Evolutionary conservation across 2,329 filamentous ascomycete genomes (phyloP).

Genomic region (Leptographium lundbergii): DNA sequence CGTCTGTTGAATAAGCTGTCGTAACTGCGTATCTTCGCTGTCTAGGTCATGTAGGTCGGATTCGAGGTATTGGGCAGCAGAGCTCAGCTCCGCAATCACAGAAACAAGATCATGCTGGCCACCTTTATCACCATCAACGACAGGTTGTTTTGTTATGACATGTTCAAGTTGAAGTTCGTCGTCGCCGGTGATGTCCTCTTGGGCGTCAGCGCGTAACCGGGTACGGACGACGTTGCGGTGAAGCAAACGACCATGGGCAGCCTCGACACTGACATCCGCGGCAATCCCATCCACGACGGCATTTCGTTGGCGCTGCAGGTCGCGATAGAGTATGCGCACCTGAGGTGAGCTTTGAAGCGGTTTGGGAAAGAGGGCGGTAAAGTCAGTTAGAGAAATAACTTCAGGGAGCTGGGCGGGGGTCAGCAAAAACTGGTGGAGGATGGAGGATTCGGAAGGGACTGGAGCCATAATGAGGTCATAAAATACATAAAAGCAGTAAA

Average conservation of each 20-base stretch:
- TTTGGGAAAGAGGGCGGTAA: slow-evolving; percentile 64
- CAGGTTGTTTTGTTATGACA: slow-evolving; percentile 22
- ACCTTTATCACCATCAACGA: not conserved
- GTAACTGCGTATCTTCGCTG: slow-evolving; percentile 46
- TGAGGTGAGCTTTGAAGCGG: slow-evolving; percentile 52
- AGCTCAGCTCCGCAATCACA: slow-evolving; percentile 57
- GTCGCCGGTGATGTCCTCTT: slow-evolving; percentile 47
- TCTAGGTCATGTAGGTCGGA: slow-evolving; percentile 54
- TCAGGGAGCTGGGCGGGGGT: slow-evolving; percentile 61
- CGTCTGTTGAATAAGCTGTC: slow-evolving; percentile 49
- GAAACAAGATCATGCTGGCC: slow-evolving; percentile 35
- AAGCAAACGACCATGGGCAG: slow-evolving; percentile 42
- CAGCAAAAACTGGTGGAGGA: slow-evolving; percentile 68
- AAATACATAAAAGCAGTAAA: not conserved
- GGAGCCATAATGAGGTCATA: slow-evolving; percentile 44
- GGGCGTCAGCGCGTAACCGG: slow-evolving; percentile 34
- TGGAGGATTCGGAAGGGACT: slow-evolving; percentile 48
- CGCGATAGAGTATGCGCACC: slow-evolving; percentile 60
- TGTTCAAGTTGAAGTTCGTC: slow-evolving; percentile 52
- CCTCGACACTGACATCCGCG: slow-evolving; percentile 52
- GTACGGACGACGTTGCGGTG: slow-evolving; percentile 43
- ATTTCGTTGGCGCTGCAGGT: slow-evolving; percentile 64
- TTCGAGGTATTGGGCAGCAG: slow-evolving; percentile 52
- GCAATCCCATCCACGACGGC: slow-evolving; percentile 55
- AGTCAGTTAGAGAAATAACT: slow-evolving; percentile 61